Evolutionary conservation across 805 yeast species (phyloP).

Genomic region (Komagataella kurtzmanii): DNA sequence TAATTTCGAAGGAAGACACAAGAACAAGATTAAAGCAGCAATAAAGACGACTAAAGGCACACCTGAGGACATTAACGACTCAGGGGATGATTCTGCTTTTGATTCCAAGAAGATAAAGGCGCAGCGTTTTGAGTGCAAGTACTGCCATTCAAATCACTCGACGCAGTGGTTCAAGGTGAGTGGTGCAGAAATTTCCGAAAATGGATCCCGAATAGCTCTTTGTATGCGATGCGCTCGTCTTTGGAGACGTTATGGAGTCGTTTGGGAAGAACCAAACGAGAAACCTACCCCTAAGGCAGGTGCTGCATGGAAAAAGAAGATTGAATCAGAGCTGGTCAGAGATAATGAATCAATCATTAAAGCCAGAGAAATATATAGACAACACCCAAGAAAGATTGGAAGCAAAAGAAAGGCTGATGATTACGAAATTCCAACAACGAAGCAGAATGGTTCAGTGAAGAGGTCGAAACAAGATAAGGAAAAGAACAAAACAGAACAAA

Average conservation of each 20-base stretch:
- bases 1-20: slow-evolving; percentile 55
- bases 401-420: not conserved
- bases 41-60: slow-evolving; percentile 11
- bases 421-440: not conserved
- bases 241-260: slow-evolving; percentile 83
- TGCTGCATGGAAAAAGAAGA: slow-evolving; percentile 41
- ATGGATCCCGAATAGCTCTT: slow-evolving; percentile 34
- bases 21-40: slow-evolving; percentile 35
- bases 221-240: slow-evolving; percentile 81
- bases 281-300: slow-evolving; percentile 30
- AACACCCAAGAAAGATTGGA: slow-evolving; percentile 9
- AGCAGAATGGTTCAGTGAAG: not conserved
- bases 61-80: slow-evolving; percentile 28
- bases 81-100: slow-evolving; percentile 60
- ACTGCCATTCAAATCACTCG: slow-evolving; percentile 47
- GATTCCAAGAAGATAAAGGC: slow-evolving; percentile 36
- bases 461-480: not conserved
- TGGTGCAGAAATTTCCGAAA: slow-evolving; percentile 33
- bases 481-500: not conserved
- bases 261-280: slow-evolving; percentile 73
- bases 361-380: slow-evolving; percentile 27
- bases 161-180: slow-evolving; percentile 61
- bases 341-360: slow-evolving; percentile 45
- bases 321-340: slow-evolving; percentile 53
- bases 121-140: slow-evolving; percentile 48